Evolutionary conservation across 306 rosid species (phyloP).

Genomic region (Cucurbita ficifolia): DNA sequence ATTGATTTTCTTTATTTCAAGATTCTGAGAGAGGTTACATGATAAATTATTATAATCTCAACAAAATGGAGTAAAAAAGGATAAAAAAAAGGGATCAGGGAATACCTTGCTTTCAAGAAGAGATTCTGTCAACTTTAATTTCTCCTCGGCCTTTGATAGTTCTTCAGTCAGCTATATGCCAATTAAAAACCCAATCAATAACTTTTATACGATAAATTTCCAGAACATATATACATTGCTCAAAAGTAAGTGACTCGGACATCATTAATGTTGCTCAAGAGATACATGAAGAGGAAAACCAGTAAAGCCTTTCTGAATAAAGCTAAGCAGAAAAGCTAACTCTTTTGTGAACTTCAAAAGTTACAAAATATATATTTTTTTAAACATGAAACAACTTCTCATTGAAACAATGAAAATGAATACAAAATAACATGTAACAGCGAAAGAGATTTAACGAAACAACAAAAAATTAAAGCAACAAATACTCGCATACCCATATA

Average conservation of each 20-base stretch:
- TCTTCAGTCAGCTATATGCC: conserved; percentile 74
- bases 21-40: conserved; percentile 54
- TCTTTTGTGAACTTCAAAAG: neutral
- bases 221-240: neutral
- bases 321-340: neutral
- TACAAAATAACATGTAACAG: too few species aligned
- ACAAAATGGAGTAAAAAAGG: neutral
- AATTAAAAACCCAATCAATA: conserved; percentile 11
- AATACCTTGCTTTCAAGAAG: conserved; percentile 90
- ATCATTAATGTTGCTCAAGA: neutral
- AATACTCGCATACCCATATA: too few species aligned
- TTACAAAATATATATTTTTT: too few species aligned
- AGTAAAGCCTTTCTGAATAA: neutral
- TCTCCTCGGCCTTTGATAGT: conserved; percentile 72
- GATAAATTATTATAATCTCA: neutral
- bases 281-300: neutral
- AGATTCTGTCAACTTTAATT: conserved; percentile 85
- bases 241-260: neutral
- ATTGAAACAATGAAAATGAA: too few species aligned
- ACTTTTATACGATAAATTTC: neutral
- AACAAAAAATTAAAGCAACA: too few species aligned
- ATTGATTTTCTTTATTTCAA: conserved; percentile 93
- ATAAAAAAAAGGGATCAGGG: conserved; percentile 9
- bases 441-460: too few species aligned
- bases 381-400: too few species aligned